Evolutionary conservation across 768 basidiomycete genomes (phyloP).

Genomic region (Lactarius hatsudake): DNA sequence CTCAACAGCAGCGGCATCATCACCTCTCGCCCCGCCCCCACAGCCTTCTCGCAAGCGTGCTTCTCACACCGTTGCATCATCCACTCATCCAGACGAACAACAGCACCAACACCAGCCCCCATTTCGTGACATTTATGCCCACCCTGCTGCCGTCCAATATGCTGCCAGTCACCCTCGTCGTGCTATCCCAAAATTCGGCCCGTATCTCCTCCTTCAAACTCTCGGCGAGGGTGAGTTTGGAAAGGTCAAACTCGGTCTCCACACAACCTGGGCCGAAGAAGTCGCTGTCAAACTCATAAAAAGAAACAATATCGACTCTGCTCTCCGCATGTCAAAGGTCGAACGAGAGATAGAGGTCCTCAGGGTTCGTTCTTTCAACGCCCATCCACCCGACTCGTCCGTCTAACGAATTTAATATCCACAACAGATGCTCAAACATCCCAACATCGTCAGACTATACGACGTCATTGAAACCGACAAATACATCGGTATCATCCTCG

Average conservation of each 20-base stretch:
- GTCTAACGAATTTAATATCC: conserved; percentile 22
- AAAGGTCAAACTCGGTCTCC: conserved; percentile 97
- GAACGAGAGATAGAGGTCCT: conserved; percentile 97
- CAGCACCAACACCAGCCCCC: conserved; percentile 33
- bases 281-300: conserved; percentile 98
- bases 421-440: conserved; percentile 83
- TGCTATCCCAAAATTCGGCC: conserved; percentile 91
- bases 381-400: not conserved
- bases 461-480: conserved; percentile 99
- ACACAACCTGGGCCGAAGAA: conserved; percentile 91
- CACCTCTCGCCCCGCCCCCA: conserved; percentile 38
- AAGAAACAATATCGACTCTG: conserved; percentile 84
- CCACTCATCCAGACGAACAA: conserved; percentile 44
- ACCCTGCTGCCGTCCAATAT: conserved; percentile 83
- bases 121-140: conserved; percentile 74
- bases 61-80: conserved; percentile 66
- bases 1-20: conserved; percentile 50
- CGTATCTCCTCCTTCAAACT: conserved; percentile 92
- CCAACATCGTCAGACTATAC: conserved; percentile 96
- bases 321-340: conserved; percentile 88
- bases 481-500: conserved; percentile 98
- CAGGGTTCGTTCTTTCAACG: conserved; percentile 54
- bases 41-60: conserved; percentile 56
- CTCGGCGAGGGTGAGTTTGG: conserved; percentile 98
- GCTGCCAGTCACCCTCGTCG: conserved; percentile 77